phyloP scores from a whole-genome alignment of 2,329 filamentous ascomycete species.

The Trichoderma endophyticum region DNA sequence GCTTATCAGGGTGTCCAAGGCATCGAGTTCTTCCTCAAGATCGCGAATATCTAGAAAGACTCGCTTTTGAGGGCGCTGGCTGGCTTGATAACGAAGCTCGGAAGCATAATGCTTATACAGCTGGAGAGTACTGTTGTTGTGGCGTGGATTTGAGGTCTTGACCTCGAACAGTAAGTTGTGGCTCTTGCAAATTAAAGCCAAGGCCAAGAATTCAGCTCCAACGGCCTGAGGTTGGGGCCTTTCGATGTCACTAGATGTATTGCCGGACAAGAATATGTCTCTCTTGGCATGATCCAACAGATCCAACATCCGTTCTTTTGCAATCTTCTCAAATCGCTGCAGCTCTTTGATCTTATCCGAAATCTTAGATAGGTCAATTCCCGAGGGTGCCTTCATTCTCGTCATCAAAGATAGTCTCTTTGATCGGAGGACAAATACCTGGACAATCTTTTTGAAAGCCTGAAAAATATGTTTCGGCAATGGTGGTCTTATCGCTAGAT shows the following conservation, averaged over 20 bases:
- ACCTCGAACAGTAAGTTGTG: background rate
- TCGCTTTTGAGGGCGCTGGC: constrained; percentile 5
- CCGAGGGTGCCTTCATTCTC: background rate
- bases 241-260: background rate
- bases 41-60: constrained; percentile 21
- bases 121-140: background rate
- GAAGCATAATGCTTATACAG: background rate
- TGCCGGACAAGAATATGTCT: background rate
- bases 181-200: background rate
- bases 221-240: background rate
- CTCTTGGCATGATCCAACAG: background rate
- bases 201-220: background rate
- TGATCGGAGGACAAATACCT: background rate
- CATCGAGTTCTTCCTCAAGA: constrained; percentile 24
- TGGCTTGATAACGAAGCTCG: background rate
- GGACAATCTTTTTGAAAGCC: background rate
- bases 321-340: background rate
- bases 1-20: constrained; percentile 14
- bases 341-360: background rate
- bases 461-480: background rate
- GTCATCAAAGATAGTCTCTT: background rate
- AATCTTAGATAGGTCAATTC: background rate
- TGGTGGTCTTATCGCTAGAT: background rate
- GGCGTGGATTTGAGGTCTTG: background rate
- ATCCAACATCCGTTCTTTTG: background rate